Percentiles rank a stretch among this genome's conserved stretches.
These are phyloP conservation scores for Daldinia sp. DNA, from an alignment of 2,329 filamentous ascomycete species.

Conservation along the genomic window DNA sequence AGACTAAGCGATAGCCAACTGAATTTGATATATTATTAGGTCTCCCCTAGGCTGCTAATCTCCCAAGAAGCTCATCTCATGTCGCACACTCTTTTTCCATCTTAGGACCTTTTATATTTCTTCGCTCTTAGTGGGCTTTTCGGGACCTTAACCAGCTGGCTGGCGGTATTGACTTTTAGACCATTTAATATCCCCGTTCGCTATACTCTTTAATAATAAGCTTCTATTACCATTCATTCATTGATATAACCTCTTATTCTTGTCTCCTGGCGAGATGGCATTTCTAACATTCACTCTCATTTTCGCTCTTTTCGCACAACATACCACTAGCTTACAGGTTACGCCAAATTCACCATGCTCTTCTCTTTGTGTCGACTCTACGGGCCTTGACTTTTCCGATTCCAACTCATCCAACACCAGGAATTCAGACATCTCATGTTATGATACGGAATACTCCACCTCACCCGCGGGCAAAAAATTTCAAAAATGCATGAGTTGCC, in stretches of 20 bases:
- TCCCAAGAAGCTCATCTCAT: neutral
- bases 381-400: slow-evolving; percentile 57
- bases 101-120: slow-evolving; percentile 34
- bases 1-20: neutral
- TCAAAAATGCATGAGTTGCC: slow-evolving; percentile 63
- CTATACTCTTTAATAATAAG: slow-evolving; percentile 18
- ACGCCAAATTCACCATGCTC: slow-evolving; percentile 67
- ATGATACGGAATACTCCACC: slow-evolving; percentile 58
- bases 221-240: slow-evolving; percentile 18
- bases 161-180: slow-evolving; percentile 42
- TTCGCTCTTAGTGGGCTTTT: slow-evolving; percentile 28
- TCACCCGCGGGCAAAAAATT: slow-evolving; percentile 59
- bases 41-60: slow-evolving; percentile 24
- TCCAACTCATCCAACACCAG: slow-evolving; percentile 60
- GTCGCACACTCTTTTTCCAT: slow-evolving; percentile 28
- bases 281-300: slow-evolving; percentile 44
- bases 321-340: slow-evolving; percentile 58
- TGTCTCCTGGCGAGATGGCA: slow-evolving; percentile 47
- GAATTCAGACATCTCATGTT: slow-evolving; percentile 62
- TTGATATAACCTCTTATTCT: neutral
- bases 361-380: slow-evolving; percentile 61
- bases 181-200: slow-evolving; percentile 40
- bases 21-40: slow-evolving; percentile 39
- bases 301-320: slow-evolving; percentile 43
- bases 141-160: slow-evolving; percentile 48